Evolutionary conservation across 257 asterid genomes (phyloP), one percentile per base, ranked within the genome.

Genomic region (Nicotiana tomentosiformis): DNA sequence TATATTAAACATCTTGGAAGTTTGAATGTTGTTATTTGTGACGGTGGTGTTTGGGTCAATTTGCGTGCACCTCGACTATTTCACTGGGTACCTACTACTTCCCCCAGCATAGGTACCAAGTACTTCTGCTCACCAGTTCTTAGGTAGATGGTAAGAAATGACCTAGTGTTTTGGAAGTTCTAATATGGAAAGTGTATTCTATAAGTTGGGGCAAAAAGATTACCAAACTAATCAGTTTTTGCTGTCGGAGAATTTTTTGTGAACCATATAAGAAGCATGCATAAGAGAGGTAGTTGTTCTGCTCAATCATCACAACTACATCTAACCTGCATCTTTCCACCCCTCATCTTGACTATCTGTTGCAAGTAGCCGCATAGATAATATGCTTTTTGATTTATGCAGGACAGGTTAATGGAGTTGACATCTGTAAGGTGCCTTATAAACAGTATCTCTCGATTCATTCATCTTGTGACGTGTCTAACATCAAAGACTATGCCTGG

Each of bases 371-470:
- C 53, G 46, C 29, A 26, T 51, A 51, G 43, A 26, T 74, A 29
- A 74, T 51, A 74, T 51, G 64, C 29, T 26, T 30, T 15, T n/a
- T 20, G 33, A 51, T 64, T 80, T 76, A 29, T 86, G 79, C 64
- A 80, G 92, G 64, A 76, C 80, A 93, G 98, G 91, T 85, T 88
- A 72, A 92, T 94, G 98, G 98, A 93, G 86, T 84, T 88, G 65
- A 88, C 93, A 83, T 89, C 97, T 61, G 86, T 90, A 81, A 88
- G 93, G 86, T 93, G 98, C 87, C 97, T 96, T 84, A 68, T 87
- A 29, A 96, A 96, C 94, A 94, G 97, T 79, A 90, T 92, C 60
- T 94, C 97, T 70, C 97, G 98, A 70, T 94, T 96, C 88, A 86
- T 94, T 87, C 99, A 91, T 89, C 93, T 96, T 77, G 94, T 92